Evolutionary conservation across 2,329 filamentous ascomycete genomes (phyloP), one percentile per base, ranked within the genome.

Genomic region (Calonectria henricotiae): DNA sequence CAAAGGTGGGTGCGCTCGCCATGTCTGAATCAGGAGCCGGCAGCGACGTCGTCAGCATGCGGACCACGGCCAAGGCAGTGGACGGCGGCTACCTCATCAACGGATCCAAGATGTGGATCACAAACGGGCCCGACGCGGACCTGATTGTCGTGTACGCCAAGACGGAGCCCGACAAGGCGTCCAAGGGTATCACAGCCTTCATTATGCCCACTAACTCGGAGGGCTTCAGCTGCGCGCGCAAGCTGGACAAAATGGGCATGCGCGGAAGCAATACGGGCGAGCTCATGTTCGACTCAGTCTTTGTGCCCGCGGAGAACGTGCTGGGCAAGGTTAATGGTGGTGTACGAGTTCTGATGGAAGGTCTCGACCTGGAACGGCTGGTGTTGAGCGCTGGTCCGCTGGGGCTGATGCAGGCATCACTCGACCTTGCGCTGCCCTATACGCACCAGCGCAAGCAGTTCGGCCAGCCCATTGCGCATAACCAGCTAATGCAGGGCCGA

Each of bases 51-150:
- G 95, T 99, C 32, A 94, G 93, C 83, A 98, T 98, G 96, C 94
- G 95, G 81, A 97, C 92, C 51, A 92, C 90, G 3, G 96, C 95
- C 0, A 93, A 90, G 80, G 87, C 89, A 73, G 93, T 94, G 12
- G 93, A 96, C 77, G 95, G 95, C 41, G 96, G 96, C 32, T 98
- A 93, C 82, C 72, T 95, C 23, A 86, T 99, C 66, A 94, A 95
- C 79, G 96, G 95, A 37, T 94, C 92, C 71, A 98, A 99, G 88
- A 98, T 98, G 96, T 99, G 96, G 96, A 99, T 99, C 81, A 99
- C 96, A 72, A 99, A 99, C 83, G 94, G 96, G 5, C 96, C 96
- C 0, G 95, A 98, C 80, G 96, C 96, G n/a, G 90, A 98, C 82
- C 87, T 93, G 47, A 91, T 98, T 66, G 91, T 99, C 65, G 95